Percentiles rank a stretch among this genome's conserved stretches.
These are phyloP conservation scores for Blechomonas ayalai DNA, from an alignment of 208 protist genomes.

Conservation along the genomic window DNA sequence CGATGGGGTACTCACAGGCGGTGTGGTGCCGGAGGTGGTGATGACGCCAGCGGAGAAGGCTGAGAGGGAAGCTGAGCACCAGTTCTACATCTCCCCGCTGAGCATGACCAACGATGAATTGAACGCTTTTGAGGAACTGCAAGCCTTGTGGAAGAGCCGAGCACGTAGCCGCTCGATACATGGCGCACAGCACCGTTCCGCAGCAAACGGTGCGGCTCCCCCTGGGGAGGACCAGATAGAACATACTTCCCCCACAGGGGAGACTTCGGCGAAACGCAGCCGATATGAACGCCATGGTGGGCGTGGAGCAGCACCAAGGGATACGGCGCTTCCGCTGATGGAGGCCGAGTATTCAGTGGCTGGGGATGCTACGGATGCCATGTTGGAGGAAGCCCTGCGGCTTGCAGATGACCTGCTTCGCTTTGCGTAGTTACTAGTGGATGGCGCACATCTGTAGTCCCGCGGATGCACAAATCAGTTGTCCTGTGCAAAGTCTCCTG, in stretches of 20 bases:
- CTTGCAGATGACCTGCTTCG: slow-evolving; percentile 66
- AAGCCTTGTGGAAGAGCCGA: slow-evolving; percentile 64
- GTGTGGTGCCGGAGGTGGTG: slow-evolving; percentile 69
- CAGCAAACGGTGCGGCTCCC: slow-evolving; percentile 2
- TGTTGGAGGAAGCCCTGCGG: slow-evolving; percentile 60
- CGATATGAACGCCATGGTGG: slow-evolving; percentile 1
- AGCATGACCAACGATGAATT: slow-evolving; percentile 63
- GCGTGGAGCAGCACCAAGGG: slow-evolving; percentile 1
- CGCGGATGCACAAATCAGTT: too few species aligned
- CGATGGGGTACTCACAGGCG: slow-evolving; percentile 78
- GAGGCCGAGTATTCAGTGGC: slow-evolving; percentile 11
- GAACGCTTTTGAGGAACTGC: slow-evolving; percentile 75
- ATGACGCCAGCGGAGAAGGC: slow-evolving; percentile 53
- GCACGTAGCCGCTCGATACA: slow-evolving; percentile 47
- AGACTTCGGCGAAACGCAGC: neutral
- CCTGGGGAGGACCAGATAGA: slow-evolving; percentile 3
- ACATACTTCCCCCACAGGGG: neutral
- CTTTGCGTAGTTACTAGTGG: slow-evolving; percentile 27
- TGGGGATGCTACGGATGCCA: slow-evolving; percentile 19
- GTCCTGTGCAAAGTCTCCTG: too few species aligned
- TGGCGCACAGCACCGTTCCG: slow-evolving; percentile 41
- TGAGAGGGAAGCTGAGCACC: slow-evolving; percentile 25
- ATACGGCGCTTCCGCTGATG: neutral
- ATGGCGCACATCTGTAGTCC: too few species aligned
- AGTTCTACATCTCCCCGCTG: slow-evolving; percentile 47